These are phyloP conservation scores for Pyrenochaeta sp. DNA, from an alignment of 2,329 filamentous ascomycete genomes.

Conservation along the genomic window DNA sequence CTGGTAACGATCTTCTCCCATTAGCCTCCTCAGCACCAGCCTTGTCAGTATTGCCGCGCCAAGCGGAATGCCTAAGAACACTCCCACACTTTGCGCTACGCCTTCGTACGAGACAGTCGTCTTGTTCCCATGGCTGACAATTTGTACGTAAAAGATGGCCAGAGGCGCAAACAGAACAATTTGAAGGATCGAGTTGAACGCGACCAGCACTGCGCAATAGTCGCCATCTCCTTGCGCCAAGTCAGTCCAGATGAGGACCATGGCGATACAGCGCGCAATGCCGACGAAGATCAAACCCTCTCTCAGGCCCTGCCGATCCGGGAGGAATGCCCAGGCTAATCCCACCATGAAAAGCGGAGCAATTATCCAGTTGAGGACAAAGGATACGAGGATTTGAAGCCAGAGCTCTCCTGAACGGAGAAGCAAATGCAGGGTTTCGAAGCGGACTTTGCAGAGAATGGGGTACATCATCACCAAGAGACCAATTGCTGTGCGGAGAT, in stretches of 20 bases:
- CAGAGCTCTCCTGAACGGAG: conserved; percentile 71
- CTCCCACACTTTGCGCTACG: conserved; percentile 81
- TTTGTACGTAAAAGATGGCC: conserved; percentile 64
- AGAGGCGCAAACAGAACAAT: conserved; percentile 59
- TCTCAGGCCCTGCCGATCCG: conserved; percentile 56
- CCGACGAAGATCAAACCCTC: conserved; percentile 83
- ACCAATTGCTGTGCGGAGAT: conserved; percentile 68
- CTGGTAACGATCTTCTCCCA: conserved; percentile 71
- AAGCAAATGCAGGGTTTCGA: conserved; percentile 75
- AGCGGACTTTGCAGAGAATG: conserved; percentile 86
- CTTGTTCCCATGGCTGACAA: conserved; percentile 66
- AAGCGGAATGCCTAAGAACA: conserved; percentile 84
- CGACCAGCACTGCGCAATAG: conserved; percentile 74
- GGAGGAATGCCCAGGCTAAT: conserved; percentile 68
- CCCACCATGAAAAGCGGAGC: conserved; percentile 83
- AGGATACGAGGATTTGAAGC: conserved; percentile 80
- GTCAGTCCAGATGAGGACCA: conserved; percentile 85
- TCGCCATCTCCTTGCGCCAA: conserved; percentile 79
- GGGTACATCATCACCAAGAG: conserved; percentile 95
- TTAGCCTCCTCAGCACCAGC: conserved; percentile 64
- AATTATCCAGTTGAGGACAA: conserved; percentile 83
- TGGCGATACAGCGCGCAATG: conserved; percentile 85
- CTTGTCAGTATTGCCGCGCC: conserved; percentile 81
- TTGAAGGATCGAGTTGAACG: conserved; percentile 59
- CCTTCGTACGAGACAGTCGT: conserved; percentile 66